phyloP scores from a whole-genome alignment of 2,329 filamentous ascomycete species.

The Colletotrichum higginsianum region DNA sequence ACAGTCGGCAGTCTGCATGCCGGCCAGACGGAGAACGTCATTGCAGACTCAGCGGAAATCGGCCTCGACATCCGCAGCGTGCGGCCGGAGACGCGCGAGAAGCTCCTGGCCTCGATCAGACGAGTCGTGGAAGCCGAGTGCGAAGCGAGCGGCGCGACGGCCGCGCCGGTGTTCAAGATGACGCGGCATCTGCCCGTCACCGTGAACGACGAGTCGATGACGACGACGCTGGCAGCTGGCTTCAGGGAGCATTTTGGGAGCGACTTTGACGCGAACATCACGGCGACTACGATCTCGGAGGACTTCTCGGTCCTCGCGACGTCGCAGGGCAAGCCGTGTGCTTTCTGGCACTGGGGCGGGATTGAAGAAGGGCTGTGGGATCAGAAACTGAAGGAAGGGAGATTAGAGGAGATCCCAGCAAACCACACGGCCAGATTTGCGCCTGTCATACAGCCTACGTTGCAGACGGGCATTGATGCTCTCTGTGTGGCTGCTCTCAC shows the following conservation, averaged over 20 bases:
- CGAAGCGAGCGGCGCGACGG: constrained; percentile 60
- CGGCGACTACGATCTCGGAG: constrained; percentile 65
- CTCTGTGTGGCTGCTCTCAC: constrained; percentile 43
- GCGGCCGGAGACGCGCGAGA: constrained; percentile 49
- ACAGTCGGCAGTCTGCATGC: constrained; percentile 60
- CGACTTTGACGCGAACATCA: constrained; percentile 51
- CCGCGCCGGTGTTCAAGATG: constrained; percentile 59
- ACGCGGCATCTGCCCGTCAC: constrained; percentile 63
- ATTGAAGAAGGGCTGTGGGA: constrained; percentile 43
- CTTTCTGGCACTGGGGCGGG: constrained; percentile 46
- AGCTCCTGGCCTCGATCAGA: constrained; percentile 54
- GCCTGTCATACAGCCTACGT: constrained; percentile 46
- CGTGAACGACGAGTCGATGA: constrained; percentile 64
- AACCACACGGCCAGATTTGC: constrained; percentile 49
- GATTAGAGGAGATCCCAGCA: constrained; percentile 43
- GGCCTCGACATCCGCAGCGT: constrained; percentile 58
- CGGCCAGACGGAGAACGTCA: constrained; percentile 61
- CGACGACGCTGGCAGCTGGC: constrained; percentile 55
- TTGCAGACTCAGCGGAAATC: constrained; percentile 58
- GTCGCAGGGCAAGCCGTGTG: constrained; percentile 37
- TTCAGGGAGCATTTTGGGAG: constrained; percentile 56
- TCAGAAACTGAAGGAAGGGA: constrained; percentile 34
- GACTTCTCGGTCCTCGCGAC: constrained; percentile 62
- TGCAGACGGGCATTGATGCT: constrained; percentile 45
- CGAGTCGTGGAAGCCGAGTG: constrained; percentile 68